Conservation (phyloP, 169 alveolate genomes). For the Plasmodium inui region DNA sequence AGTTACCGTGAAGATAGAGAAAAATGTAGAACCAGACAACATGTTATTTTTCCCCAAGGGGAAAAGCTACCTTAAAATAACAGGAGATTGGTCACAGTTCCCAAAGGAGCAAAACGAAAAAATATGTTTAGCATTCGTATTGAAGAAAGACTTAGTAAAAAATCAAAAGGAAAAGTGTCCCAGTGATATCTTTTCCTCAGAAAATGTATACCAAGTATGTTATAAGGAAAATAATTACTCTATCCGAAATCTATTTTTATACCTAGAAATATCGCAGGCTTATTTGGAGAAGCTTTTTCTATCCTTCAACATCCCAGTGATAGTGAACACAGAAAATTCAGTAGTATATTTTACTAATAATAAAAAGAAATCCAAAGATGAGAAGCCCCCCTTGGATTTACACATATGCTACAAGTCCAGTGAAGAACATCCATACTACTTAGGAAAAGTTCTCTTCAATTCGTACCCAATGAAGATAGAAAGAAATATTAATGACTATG, state of each 20-base stretch:
- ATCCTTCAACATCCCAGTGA: constrained; percentile 45
- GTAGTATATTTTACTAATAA: constrained; percentile 40
- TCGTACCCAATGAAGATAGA: constrained; percentile 31
- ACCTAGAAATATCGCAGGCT: constrained; percentile 40
- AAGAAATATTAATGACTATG: constrained; percentile 15
- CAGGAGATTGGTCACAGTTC: constrained; percentile 66
- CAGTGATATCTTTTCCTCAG: constrained; percentile 13
- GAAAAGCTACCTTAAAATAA: constrained; percentile 40
- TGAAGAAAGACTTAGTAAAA: neutral
- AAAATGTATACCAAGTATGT: constrained; percentile 8
- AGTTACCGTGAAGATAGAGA: constrained; percentile 18
- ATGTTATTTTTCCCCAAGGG: constrained; percentile 34
- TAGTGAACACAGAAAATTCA: constrained; percentile 31
- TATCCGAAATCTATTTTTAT: constrained; percentile 45
- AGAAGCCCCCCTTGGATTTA: constrained; percentile 46
- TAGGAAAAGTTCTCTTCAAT: constrained; percentile 60
- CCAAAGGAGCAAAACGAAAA: constrained; percentile 28
- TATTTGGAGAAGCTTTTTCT: constrained; percentile 34
- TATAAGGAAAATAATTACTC: constrained; percentile 65
- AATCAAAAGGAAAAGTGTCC: constrained; percentile 4
- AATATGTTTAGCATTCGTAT: constrained; percentile 53
- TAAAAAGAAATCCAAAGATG: constrained; percentile 50
- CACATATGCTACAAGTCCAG: constrained; percentile 40
- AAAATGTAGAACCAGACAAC: constrained; percentile 23
- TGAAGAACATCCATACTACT: neutral